These are phyloP conservation scores for Apiospora malaysiana DNA, from an alignment of 2,329 filamentous ascomycete genomes.

Conservation along the genomic window DNA sequence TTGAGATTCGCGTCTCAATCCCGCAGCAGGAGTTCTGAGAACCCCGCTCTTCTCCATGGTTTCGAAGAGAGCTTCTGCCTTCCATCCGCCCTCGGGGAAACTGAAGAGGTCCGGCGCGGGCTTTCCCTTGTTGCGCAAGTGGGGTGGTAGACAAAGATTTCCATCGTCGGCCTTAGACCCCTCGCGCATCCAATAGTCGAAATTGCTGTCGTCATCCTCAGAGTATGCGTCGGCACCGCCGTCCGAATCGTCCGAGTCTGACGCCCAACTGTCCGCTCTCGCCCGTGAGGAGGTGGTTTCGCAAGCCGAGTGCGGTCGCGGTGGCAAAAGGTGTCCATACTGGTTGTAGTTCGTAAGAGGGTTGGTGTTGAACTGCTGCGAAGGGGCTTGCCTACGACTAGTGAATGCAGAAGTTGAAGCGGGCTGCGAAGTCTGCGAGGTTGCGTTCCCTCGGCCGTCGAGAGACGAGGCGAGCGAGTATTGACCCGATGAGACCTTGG, in stretches of 20 bases:
- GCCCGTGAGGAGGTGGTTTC: slow-evolving; percentile 45
- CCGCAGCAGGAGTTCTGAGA: slow-evolving; percentile 37
- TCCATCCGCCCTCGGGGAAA: slow-evolving; percentile 57
- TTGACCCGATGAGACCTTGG: neutral
- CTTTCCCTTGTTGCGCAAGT: slow-evolving; percentile 30
- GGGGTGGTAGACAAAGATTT: slow-evolving; percentile 31
- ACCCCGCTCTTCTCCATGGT: slow-evolving; percentile 43
- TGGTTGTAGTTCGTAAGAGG: neutral
- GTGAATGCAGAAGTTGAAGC: slow-evolving; percentile 28
- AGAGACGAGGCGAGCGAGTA: slow-evolving; percentile 8
- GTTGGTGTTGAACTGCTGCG: slow-evolving; percentile 1
- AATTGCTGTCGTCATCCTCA: slow-evolving; percentile 48
- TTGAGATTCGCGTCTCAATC: slow-evolving; percentile 49
- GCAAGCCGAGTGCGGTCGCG: slow-evolving; percentile 53
- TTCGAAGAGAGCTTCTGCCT: slow-evolving; percentile 54
- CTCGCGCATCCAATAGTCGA: slow-evolving; percentile 65
- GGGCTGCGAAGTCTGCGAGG: slow-evolving; percentile 33
- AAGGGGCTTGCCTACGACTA: slow-evolving; percentile 24
- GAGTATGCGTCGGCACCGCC: slow-evolving; percentile 44
- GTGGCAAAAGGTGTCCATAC: slow-evolving; percentile 32
- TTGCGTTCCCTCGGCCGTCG: slow-evolving; percentile 24
- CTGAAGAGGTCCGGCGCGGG: slow-evolving; percentile 60
- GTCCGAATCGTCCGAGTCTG: slow-evolving; percentile 52
- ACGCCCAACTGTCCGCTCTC: slow-evolving; percentile 40
- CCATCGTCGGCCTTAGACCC: slow-evolving; percentile 35